Conservation (phyloP, 2,329 filamentous ascomycete genomes). For the Fonsecaea pedrosoi region DNA sequence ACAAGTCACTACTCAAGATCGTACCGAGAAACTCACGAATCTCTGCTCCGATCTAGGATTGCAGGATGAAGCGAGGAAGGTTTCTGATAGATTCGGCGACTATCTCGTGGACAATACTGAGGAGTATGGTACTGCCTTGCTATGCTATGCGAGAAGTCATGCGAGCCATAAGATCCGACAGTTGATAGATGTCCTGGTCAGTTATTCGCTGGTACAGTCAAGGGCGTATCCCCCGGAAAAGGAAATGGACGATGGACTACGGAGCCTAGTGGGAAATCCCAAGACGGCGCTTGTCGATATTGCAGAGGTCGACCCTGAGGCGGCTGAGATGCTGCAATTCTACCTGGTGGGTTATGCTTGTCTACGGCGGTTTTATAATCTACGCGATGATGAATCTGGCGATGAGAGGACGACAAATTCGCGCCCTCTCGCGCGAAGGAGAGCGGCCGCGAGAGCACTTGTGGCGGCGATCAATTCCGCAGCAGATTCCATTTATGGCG, state of each 20-base stretch:
- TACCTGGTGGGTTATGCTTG: slow-evolving; percentile 93
- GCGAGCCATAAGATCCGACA: slow-evolving; percentile 78
- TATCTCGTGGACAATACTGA: slow-evolving; percentile 73
- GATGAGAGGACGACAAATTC: slow-evolving; percentile 42
- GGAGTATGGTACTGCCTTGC: slow-evolving; percentile 82
- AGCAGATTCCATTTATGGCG: slow-evolving; percentile 88
- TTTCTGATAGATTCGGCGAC: slow-evolving; percentile 87
- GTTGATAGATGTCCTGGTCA: slow-evolving; percentile 84
- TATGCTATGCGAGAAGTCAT: slow-evolving; percentile 90
- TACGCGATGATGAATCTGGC: slow-evolving; percentile 72
- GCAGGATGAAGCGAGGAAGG: slow-evolving; percentile 76
- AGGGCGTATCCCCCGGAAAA: slow-evolving; percentile 74
- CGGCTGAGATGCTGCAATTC: slow-evolving; percentile 80
- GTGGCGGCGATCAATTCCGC: slow-evolving; percentile 85
- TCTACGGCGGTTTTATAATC: slow-evolving; percentile 84
- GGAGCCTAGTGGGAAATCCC: slow-evolving; percentile 72
- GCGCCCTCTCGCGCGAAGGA: slow-evolving; percentile 64
- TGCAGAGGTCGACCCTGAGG: slow-evolving; percentile 76
- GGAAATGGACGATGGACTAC: slow-evolving; percentile 76
- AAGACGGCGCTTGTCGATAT: slow-evolving; percentile 74
- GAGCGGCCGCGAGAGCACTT: slow-evolving; percentile 74
- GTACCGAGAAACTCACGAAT: slow-evolving; percentile 81
- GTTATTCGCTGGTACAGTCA: slow-evolving; percentile 85
- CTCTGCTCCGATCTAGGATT: slow-evolving; percentile 81
- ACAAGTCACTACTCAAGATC: slow-evolving; percentile 71